A percentile compares a stretch with the other conserved stretches of the same genome.
Conservation (phyloP, 2,329 filamentous ascomycete genomes). For the Cladosporium sp. region DNA sequence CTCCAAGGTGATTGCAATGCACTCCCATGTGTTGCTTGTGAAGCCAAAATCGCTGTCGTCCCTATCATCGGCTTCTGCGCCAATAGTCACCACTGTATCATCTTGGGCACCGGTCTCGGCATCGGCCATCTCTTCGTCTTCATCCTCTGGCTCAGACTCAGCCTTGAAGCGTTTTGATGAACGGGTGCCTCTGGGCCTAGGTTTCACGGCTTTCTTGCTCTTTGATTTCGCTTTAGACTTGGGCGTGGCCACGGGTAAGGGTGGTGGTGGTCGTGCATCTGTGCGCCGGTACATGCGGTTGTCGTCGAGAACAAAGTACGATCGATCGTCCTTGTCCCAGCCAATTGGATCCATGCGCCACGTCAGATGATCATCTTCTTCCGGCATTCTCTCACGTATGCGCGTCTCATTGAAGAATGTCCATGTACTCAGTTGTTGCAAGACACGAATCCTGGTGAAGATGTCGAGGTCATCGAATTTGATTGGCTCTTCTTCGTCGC, state of each 20-base stretch:
- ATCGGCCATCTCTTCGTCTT: slow-evolving; percentile 40
- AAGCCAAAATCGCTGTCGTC: slow-evolving; percentile 51
- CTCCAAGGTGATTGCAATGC: slow-evolving; percentile 73
- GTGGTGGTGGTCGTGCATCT: slow-evolving; percentile 62
- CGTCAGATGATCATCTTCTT: slow-evolving; percentile 56
- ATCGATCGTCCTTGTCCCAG: slow-evolving; percentile 82
- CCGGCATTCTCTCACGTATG: slow-evolving; percentile 79
- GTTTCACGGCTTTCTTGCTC: slow-evolving; percentile 55
- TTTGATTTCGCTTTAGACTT: slow-evolving; percentile 55
- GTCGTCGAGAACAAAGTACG: slow-evolving; percentile 89
- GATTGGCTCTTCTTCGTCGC: slow-evolving; percentile 65
- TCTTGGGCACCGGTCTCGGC: slow-evolving; percentile 33
- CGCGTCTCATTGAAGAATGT: slow-evolving; percentile 82
- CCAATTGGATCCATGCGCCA: slow-evolving; percentile 73
- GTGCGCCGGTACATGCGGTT: slow-evolving; percentile 86
- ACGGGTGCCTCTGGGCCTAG: slow-evolving; percentile 51
- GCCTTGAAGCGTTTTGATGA: slow-evolving; percentile 69
- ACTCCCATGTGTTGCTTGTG: slow-evolving; percentile 83
- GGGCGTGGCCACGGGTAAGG: slow-evolving; percentile 49
- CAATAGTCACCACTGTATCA: slow-evolving; percentile 30
- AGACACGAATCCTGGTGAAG: slow-evolving; percentile 73
- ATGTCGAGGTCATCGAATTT: slow-evolving; percentile 79
- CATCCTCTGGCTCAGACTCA: slow-evolving; percentile 40
- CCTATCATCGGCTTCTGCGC: slow-evolving; percentile 27
- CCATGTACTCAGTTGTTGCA: slow-evolving; percentile 88